Evolutionary conservation across 306 rosid genomes (phyloP).

Genomic region (Inga leiocalycina): DNA sequence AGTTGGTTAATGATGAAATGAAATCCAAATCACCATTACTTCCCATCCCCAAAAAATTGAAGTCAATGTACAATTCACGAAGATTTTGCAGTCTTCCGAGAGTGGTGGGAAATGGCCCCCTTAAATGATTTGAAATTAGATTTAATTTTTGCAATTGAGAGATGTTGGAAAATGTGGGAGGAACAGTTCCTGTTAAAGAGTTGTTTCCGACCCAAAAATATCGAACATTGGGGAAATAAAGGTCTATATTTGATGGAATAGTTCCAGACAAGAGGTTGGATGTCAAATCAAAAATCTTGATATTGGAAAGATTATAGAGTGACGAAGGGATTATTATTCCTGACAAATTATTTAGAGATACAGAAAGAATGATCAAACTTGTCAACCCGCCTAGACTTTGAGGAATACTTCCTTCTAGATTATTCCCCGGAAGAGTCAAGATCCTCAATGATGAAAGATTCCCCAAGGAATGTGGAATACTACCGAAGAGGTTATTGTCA

Average conservation of each 20-base stretch:
- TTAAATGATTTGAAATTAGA: neutral
- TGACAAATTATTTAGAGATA: neutral
- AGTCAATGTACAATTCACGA: rapidly evolving
- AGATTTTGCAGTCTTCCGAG: conserved; percentile 31
- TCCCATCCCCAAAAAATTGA: conserved; percentile 32
- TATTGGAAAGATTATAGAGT: conserved; percentile 33
- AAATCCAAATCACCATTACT: conserved; percentile 31
- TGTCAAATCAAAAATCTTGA: neutral
- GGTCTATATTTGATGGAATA: conserved; percentile 22
- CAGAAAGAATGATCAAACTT: neutral
- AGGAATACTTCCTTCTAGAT: conserved; percentile 33
- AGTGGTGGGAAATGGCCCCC: conserved; percentile 17
- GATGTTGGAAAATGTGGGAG: conserved; percentile 28
- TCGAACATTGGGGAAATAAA: conserved; percentile 22
- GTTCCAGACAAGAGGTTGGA: neutral
- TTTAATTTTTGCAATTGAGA: neutral
- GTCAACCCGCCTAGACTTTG: conserved; percentile 10
- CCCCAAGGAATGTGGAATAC: conserved; percentile 32
- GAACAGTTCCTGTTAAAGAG: conserved; percentile 15
- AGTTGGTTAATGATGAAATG: conserved; percentile 34
- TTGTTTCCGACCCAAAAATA: neutral
- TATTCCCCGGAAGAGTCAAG: neutral
- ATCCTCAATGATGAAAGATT: conserved; percentile 27
- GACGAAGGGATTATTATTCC: conserved; percentile 28
- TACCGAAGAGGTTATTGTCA: conserved; percentile 19